Conservation (phyloP, 768 basidiomycete species). For the Hygrocybe coccinea region DNA sequence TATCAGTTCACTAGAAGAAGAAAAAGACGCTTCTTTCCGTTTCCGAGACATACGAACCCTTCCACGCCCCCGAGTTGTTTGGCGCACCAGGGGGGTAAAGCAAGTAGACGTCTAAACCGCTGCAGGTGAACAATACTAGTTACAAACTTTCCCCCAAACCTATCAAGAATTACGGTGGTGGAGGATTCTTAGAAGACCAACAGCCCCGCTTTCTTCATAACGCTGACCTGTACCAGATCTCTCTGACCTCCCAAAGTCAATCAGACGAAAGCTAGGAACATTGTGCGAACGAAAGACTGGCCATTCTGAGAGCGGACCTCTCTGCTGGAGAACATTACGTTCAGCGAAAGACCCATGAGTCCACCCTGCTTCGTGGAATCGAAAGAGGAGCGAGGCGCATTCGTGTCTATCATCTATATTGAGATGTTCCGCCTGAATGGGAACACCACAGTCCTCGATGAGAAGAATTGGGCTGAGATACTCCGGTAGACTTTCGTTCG, state of each 20-base stretch:
- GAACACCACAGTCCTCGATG: conserved; percentile 39
- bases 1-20: no score
- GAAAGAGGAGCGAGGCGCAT: conserved; percentile 34
- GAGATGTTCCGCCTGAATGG: conserved; percentile 23
- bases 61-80: no score
- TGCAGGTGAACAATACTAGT: no score
- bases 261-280: conserved; percentile 36
- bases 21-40: no score
- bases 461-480: conserved; percentile 39
- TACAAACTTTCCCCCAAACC: no score
- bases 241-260: conserved; percentile 35
- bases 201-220: no score
- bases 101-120: no score
- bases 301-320: conserved; percentile 26
- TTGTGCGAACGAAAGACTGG: conserved; percentile 11
- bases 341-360: conserved; percentile 33
- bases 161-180: no score
- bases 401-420: conserved; percentile 41
- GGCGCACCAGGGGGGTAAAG: no score
- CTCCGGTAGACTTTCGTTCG: conserved; percentile 4
- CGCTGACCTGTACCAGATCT: no score
- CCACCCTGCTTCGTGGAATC: conserved; percentile 36
- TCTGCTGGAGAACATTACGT: conserved; percentile 38
- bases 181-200: no score
- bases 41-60: no score